These are phyloP conservation scores for Podaxis rugospora DNA, from an alignment of 768 basidiomycete species.

Conservation along the genomic window DNA sequence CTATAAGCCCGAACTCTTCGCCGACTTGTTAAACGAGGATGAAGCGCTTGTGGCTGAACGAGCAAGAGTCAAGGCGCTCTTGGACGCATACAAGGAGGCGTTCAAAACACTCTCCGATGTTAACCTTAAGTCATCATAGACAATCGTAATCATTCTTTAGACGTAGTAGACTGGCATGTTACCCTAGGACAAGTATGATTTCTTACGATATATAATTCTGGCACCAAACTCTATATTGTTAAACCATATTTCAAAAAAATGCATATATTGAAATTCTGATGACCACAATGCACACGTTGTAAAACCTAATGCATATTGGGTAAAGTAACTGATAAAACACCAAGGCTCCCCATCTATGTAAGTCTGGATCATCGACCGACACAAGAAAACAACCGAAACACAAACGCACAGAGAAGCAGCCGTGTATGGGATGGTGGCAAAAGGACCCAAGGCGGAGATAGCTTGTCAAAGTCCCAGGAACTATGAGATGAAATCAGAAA, in stretches of 20 bases:
- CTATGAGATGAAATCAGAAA: neutral
- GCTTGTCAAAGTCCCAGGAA: neutral
- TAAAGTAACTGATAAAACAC: neutral
- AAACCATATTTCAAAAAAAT: neutral
- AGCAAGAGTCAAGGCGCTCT: constrained; percentile 84
- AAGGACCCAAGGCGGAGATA: neutral
- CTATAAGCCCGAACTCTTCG: constrained; percentile 93
- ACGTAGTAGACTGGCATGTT: constrained; percentile 5
- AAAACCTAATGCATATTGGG: neutral
- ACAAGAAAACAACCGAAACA: constrained; percentile 7
- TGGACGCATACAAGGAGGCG: constrained; percentile 95
- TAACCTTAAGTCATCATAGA: constrained; percentile 60
- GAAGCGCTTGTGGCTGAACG: constrained; percentile 93
- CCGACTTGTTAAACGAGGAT: constrained; percentile 90
- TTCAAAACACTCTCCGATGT: constrained; percentile 86
- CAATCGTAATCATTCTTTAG: neutral
- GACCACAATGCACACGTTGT: constrained; percentile 3
- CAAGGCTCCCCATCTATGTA: constrained; percentile 8
- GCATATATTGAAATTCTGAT: constrained; percentile 8
- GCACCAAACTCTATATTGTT: neutral
- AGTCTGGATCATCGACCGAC: constrained; percentile 11
- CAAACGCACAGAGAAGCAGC: constrained; percentile 8
- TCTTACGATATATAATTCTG: neutral
- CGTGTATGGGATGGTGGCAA: neutral
- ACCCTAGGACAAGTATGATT: constrained; percentile 7